Base-by-base conservation (phyloP, 352 stramenopile species). In the Elongisporangium anandrum region DNA sequence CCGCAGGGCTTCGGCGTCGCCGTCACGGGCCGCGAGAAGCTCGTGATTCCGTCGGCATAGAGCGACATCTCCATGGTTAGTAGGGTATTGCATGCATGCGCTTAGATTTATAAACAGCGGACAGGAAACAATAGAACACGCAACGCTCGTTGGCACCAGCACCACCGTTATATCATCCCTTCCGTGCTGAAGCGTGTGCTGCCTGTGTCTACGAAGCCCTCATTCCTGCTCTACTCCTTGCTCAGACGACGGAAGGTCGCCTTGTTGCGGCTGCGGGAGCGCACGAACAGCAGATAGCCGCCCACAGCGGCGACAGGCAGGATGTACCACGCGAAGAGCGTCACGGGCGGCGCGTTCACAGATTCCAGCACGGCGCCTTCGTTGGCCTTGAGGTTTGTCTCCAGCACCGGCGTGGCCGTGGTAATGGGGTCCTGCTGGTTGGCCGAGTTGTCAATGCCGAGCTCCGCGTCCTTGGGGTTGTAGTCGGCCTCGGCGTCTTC, bases 271-370 rank as follows among this genome's bases (percentile, higher is more conserved):
- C 47, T 59, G 50, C 75, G 77, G 41, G 75, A 77, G 52, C 76
- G 76, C 56, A 87, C 76, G 45, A 87, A 88, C 10, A 90, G 50
- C 50, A 94, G 57, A 55, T 91, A 94, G 34, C 49, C 79, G 2
- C 75, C 81, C 48, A 94, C 79, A 1, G 79, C 78, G 45, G 56
- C 71, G 16, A 94, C 68, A 0, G 84, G 84, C 39, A 94, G 54
- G 50, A 90, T 78, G 76, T 94, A 94, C 84, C 79, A 94, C 38
- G 73, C 76, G 54, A 92, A 92, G 9, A 94, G 66, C 45, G 79
- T 84, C 48, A 92, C 69, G n/a, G 67, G 76, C 53, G 84, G 81
- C 23, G 77, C 79, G 19, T 54, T 70, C 52, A 74, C 70, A 3
- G 66, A 64, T 59, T 88, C 70, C 2, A 90, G 62, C 9, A 60